Evolutionary conservation across 2,329 filamentous ascomycete species (phyloP), one percentile per base, ranked within the genome.

Genomic region (Cladosporium sp.): DNA sequence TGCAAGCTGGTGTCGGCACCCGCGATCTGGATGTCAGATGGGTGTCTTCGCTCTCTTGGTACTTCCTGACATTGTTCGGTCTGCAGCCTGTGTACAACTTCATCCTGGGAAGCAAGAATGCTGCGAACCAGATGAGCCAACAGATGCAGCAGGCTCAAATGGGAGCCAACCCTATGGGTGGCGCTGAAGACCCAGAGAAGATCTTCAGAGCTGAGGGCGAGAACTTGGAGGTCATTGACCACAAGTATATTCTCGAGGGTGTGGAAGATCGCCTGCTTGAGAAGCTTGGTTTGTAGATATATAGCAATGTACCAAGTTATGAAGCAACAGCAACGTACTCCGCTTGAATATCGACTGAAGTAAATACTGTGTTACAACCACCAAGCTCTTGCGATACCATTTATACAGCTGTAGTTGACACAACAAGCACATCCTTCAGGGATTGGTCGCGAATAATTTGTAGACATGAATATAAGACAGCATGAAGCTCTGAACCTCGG

Each of bases 31-130:
- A 99, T 76, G 95, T 97, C 12, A 87, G 94, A 79, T 99, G 95
- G 95, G 97, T 99, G 80, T 97, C 93, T 0, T 97, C 93, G 79
- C 89, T 99, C 78, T 97, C 93, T 67, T 99, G 95, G 93, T 99
- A 99, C 82, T 98, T 99, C 77, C 82, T 99, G 71, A 98, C 96
- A 75, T 89, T 99, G 69, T 98, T 99, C 77, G 95, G 96, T 56
- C 84, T 99, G 66, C 94, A 98, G 78, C 92, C 94, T 64, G 93
- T 99, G 66, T 99, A 99, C 78, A 96, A 95, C 76, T 98, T 97
- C 78, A 89, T 99, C 59, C 85, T 99, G 16, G 95, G 95, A 10
- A 96, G 91, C 78, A 96, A 99, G 74, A 98, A 98, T 78, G 89
- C 93, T 73, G 94, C 94, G 57, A 95, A 87, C 78, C 90, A 92